Evolutionary conservation across 2,329 filamentous ascomycete species (phyloP), one percentile per base, ranked within the genome.

Genomic region (Alternaria solani): DNA sequence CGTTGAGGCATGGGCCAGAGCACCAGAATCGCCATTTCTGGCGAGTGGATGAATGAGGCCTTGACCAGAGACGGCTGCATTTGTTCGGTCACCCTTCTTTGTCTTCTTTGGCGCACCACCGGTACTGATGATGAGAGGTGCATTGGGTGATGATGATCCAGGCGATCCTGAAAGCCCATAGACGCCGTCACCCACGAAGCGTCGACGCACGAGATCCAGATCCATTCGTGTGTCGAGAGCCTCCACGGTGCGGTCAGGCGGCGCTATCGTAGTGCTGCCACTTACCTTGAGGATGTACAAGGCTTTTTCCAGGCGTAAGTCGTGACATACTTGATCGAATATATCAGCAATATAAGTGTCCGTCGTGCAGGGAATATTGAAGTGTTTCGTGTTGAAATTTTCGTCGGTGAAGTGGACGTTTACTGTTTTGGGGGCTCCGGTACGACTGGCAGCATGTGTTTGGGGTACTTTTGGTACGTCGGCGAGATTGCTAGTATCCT

Each of bases 271-370:
- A 16, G 90, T 90, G 2, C 90, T 91, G 14, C 88, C 88, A 0
- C 89, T 88, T 11, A 94, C 85, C 77, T 92, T 93, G 64, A 96
- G 85, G 5, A 94, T 89, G 74, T 93, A 91, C 57, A 89, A 87
- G 18, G 86, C 90, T 80, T 93, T 93, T 75, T 95, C 92, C 0
- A 95, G 82, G 59, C 91, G 88, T 43, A 93, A 85, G 77, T 91
- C 92, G 42, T 89, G 87, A 75, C 92, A 95, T 2, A 92, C 89
- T 65, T 88, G 84, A 72, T 94, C 91, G 52, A 94, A 87, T 28
- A 95, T 88, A 75, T 95, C 91, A 43, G 90, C 91, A 44, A 95
- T 87, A 75, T 94, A 95, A 30, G 89, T 94, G 67, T 94, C 91
- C 0, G 91, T 93, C 0, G 90, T 94, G 46, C 92, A 91, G 63